A percentile compares a stretch with the other conserved stretches of the same genome.
Conservation (phyloP, 1,284 basidiomycete genomes). For the Microbotryum violaceum region DNA sequence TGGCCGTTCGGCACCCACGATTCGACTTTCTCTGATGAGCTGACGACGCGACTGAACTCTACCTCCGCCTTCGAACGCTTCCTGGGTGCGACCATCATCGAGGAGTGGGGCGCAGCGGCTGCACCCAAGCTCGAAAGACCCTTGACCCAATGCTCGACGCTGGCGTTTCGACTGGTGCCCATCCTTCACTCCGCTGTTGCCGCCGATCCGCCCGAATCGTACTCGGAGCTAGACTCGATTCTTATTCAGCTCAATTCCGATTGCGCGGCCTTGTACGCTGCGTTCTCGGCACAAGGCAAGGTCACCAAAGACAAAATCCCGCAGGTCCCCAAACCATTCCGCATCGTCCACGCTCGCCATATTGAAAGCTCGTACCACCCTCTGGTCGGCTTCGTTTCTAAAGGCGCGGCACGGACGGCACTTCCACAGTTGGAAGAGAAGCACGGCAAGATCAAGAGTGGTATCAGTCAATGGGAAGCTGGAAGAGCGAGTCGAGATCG, state of each 20-base stretch:
- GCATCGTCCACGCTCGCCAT: slow-evolving; percentile 66
- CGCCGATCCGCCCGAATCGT: slow-evolving; percentile 49
- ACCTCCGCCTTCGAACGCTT: slow-evolving; percentile 87
- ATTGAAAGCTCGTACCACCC: slow-evolving; percentile 67
- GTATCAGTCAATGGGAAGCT: slow-evolving; percentile 64
- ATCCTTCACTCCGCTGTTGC: slow-evolving; percentile 59
- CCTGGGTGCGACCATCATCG: slow-evolving; percentile 70
- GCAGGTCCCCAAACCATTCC: slow-evolving; percentile 69
- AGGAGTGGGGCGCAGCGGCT: slow-evolving; percentile 71
- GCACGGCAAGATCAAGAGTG: slow-evolving; percentile 60
- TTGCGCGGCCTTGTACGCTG: slow-evolving; percentile 67
- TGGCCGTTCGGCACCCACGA: slow-evolving; percentile 32
- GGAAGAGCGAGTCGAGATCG: slow-evolving; percentile 81
- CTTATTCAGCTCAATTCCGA: slow-evolving; percentile 74
- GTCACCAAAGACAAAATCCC: slow-evolving; percentile 73
- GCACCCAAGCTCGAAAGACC: slow-evolving; percentile 14
- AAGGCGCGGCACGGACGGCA: slow-evolving; percentile 60
- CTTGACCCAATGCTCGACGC: slow-evolving; percentile 34
- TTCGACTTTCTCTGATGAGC: slow-evolving; percentile 48
- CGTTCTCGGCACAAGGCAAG: slow-evolving; percentile 79
- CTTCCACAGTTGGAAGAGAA: slow-evolving; percentile 69
- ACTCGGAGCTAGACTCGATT: slow-evolving; percentile 83
- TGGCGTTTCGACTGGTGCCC: slow-evolving; percentile 46
- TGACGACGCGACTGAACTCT: slow-evolving; percentile 73
- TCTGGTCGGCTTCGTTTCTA: slow-evolving; percentile 48